phyloP scores from a whole-genome alignment of 1,284 basidiomycete genomes.

The Tylopilus sp. region DNA sequence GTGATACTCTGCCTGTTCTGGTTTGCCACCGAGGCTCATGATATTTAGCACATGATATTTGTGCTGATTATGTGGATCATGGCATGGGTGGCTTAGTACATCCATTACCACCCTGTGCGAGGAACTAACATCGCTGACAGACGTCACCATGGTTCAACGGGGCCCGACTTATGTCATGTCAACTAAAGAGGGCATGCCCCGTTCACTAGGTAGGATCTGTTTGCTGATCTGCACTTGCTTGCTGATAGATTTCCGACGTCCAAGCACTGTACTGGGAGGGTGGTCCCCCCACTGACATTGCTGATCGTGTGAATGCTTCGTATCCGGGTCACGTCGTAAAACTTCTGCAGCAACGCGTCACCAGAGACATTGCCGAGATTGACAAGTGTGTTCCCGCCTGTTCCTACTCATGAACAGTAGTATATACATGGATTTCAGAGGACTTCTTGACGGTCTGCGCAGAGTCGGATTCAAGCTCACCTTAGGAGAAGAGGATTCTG shows the following conservation, averaged over 20 bases:
- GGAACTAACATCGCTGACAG: slow-evolving; percentile 26
- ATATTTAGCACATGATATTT: slow-evolving; percentile 32
- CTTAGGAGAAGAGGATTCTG: slow-evolving; percentile 53
- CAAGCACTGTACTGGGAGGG: slow-evolving; percentile 45
- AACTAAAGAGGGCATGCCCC: slow-evolving; percentile 46
- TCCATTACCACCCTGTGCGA: background rate
- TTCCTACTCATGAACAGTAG: slow-evolving; percentile 36
- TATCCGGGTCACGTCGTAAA: slow-evolving; percentile 21
- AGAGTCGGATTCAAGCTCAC: slow-evolving; percentile 61
- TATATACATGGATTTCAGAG: slow-evolving; percentile 37
- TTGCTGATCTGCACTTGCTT: background rate
- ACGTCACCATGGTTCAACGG: slow-evolving; percentile 64
- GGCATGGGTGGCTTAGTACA: slow-evolving; percentile 26
- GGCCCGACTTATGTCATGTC: slow-evolving; percentile 60
- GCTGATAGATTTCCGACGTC: background rate
- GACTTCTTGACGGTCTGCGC: slow-evolving; percentile 51
- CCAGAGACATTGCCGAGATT: slow-evolving; percentile 25
- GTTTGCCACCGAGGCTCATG: background rate
- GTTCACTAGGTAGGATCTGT: slow-evolving; percentile 37
- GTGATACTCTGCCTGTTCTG: slow-evolving; percentile 26
- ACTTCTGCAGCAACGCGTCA: slow-evolving; percentile 46
- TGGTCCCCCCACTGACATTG: slow-evolving; percentile 39
- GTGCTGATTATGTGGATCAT: slow-evolving; percentile 31
- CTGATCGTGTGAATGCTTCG: slow-evolving; percentile 42
- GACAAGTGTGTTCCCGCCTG: slow-evolving; percentile 18